Evolutionary conservation across 2,329 filamentous ascomycete genomes (phyloP), one percentile per base, ranked within the genome.

Genomic region (Lasiodiplodia theobromae): DNA sequence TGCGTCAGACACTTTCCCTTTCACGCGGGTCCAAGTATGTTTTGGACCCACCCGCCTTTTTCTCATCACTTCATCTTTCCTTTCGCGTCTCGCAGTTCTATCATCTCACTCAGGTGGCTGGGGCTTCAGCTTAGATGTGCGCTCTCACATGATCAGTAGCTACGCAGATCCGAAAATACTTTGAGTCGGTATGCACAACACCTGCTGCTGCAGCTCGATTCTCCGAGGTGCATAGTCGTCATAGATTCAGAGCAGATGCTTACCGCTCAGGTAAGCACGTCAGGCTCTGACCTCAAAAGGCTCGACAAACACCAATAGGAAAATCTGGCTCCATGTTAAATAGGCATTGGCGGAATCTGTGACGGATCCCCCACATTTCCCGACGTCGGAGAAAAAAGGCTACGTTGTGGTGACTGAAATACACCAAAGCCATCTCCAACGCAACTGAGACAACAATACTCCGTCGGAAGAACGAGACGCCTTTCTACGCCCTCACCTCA

Each of bases 201-300:
- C 25, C 2, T 38, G 40, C 37, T 44, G 34, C 56, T 31, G 8
- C 31, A 34, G 31, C 37, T 10, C 34, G 16, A 44, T 23, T 37
- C 25, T 21, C 14, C 8, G 37, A 34, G 34, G 12, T 40, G 11
- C 37, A 37, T 34, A 10, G 31, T n/a, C 57, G 23, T 21, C 25
- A 62, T 21, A 11, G 23, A 21, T 47, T n/a, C 38, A 49, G 57
- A 62, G 47, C 16, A 31, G 12, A 11, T n/a, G 2, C 14, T 14
- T 40, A 25, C 28, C 38, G 56, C 47, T 47, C 57, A 18, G 47
- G 37, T 62, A 28, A 62, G 57, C 57, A 62, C n/a, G 57, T 49
- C 58, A 63, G 14, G 12, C 4, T 37, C 40, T 21, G 58, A 63
- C 58, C 0, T 2, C 16, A 16, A 34, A 47, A 47, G 21, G 10